Evolutionary conservation across 441 rosid genomes (phyloP).

Genomic region (Capsella rubella): DNA sequence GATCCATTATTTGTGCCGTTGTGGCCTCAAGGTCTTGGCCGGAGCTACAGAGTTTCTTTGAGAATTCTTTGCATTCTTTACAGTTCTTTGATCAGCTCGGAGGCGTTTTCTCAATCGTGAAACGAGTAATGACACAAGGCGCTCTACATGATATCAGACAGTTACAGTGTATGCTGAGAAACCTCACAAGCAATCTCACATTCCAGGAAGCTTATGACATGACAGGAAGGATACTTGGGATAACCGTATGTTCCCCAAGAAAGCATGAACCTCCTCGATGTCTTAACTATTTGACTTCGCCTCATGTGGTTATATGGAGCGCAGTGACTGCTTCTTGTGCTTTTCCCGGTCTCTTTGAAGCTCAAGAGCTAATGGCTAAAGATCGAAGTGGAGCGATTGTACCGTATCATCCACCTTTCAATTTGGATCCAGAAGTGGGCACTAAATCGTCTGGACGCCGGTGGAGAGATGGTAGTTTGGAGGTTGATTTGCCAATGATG

Average conservation of each 20-base stretch:
- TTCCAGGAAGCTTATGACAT: conserved; percentile 97
- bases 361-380: conserved; percentile 98
- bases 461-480: conserved; percentile 99
- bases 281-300: conserved; percentile 93
- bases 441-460: conserved; percentile 68
- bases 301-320: conserved; percentile 98
- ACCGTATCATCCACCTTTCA: conserved; percentile 96
- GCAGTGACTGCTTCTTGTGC: conserved; percentile 99
- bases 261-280: conserved; percentile 99
- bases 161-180: conserved; percentile 84
- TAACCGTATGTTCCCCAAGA: conserved; percentile 96
- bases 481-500: conserved; percentile 97
- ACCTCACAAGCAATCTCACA: conserved; percentile 91
- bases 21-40: conserved; percentile 97
- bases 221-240: conserved; percentile 91
- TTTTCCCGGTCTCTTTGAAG: conserved; percentile 96
- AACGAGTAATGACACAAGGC: conserved; percentile 83
- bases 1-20: conserved; percentile 82
- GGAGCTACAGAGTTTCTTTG: conserved; percentile 87
- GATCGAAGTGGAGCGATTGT: conserved; percentile 92
- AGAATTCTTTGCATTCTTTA: conserved; percentile 74
- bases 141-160: conserved; percentile 91
- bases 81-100: conserved; percentile 96
- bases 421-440: conserved; percentile 79
- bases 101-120: conserved; percentile 78